Evolutionary conservation across 345 rosid genomes (phyloP).

Genomic region (Boechera stricta): DNA sequence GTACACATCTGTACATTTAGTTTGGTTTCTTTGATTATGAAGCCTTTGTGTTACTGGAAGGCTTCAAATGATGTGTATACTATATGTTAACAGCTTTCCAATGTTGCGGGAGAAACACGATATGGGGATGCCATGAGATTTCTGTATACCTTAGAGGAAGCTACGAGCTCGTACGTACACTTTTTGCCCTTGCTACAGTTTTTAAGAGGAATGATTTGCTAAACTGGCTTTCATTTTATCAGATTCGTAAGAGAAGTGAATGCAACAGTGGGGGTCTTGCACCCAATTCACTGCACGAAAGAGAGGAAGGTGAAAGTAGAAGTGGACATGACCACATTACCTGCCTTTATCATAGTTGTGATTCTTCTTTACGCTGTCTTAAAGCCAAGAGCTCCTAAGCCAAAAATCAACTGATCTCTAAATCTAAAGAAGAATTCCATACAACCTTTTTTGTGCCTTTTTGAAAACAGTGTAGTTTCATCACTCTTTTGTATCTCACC

Average conservation of each 20-base stretch:
- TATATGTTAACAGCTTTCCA: constrained; percentile 64
- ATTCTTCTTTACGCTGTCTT: constrained; percentile 66
- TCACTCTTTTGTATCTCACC: constrained; percentile 22
- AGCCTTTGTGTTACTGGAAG: constrained; percentile 1
- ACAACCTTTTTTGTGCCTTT: constrained; percentile 4
- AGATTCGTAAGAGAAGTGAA: constrained; percentile 88
- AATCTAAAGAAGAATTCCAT: background rate
- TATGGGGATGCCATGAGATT: constrained; percentile 80
- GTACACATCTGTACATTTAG: constrained; percentile 42
- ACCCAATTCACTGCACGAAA: constrained; percentile 88
- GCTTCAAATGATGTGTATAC: constrained; percentile 9
- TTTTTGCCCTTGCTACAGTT: background rate
- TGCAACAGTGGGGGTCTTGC: constrained; percentile 69
- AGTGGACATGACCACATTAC: constrained; percentile 81
- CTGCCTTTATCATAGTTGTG: constrained; percentile 73
- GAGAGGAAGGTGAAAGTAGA: constrained; percentile 77
- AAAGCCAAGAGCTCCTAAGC: constrained; percentile 85
- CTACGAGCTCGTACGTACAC: constrained; percentile 64
- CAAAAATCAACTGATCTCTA: constrained; percentile 80
- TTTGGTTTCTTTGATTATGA: constrained; percentile 5
- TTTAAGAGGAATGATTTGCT: background rate
- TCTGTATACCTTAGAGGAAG: constrained; percentile 76
- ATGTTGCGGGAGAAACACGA: constrained; percentile 75
- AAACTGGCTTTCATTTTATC: constrained; percentile 28
- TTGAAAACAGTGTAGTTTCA: background rate